Evolutionary conservation across 768 basidiomycete genomes (phyloP).

Genomic region (Steccherinum ochraceum): DNA sequence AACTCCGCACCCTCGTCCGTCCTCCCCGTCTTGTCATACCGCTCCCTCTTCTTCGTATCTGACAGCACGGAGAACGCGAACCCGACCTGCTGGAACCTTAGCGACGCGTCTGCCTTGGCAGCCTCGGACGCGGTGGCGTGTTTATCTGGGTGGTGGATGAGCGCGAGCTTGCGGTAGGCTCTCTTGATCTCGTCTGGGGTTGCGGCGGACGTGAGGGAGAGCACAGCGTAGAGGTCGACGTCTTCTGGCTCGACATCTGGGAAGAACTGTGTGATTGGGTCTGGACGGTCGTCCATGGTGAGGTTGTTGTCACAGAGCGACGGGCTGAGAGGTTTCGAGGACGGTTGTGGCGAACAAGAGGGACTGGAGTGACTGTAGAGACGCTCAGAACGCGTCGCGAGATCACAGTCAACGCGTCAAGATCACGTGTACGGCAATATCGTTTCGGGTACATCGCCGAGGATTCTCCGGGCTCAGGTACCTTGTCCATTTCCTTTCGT

Average conservation of each 20-base stretch:
- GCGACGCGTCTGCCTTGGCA: conserved; percentile 61
- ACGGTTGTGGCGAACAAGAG: background rate
- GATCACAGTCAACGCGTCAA: too few relatives aligned
- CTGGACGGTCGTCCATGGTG: conserved; percentile 57
- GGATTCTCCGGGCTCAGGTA: too few relatives aligned
- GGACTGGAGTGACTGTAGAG: too few relatives aligned
- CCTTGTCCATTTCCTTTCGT: too few relatives aligned
- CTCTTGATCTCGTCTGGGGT: conserved; percentile 68
- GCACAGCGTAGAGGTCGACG: conserved; percentile 75
- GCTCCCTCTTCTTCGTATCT: conserved; percentile 65
- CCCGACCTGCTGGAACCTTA: conserved; percentile 86
- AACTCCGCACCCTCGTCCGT: conserved; percentile 76
- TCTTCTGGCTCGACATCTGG: conserved; percentile 48
- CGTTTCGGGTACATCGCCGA: too few relatives aligned
- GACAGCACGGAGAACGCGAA: conserved; percentile 89
- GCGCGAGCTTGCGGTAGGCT: conserved; percentile 79
- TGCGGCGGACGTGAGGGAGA: conserved; percentile 49
- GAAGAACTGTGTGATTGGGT: conserved; percentile 74
- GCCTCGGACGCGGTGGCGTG: conserved; percentile 54
- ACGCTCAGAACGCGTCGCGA: background rate
- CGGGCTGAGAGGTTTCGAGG: conserved; percentile 12
- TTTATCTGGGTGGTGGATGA: conserved; percentile 88
- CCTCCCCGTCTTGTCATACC: conserved; percentile 82
- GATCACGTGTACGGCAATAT: background rate
- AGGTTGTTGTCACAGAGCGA: too few relatives aligned